Base-by-base conservation (phyloP, 345 rosid species). In the Anacardium occidentale region DNA sequence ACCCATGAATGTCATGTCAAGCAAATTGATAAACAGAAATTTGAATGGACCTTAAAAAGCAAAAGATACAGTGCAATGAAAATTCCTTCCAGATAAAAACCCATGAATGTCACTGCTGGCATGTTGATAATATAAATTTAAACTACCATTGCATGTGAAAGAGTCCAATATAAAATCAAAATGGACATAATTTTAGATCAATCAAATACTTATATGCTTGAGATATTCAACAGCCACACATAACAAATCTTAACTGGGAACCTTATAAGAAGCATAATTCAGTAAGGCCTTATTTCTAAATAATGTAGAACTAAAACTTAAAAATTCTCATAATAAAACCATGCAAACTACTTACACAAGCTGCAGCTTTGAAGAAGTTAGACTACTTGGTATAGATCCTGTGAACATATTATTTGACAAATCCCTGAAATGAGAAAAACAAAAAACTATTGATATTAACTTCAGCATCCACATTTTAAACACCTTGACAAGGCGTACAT, bases 331-430 rank as follows among this genome's bases (percentile, higher is more conserved):
- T 42, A 37, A 51, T 20, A 60, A 66, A 18, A 15, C n/a, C n/a
- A 61, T 47, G 66, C 52, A 68, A 12, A 68, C 54, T 24, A 77
- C 96, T 82, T 85, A 93, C 98, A 85, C 88, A 69, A 84, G 89
- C 83, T 85, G 92, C 82, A 95, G 81, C 71, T 80, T 83, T 72
- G 98, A 84, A 25, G 84, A 76, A 54, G 87, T 74, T 66, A 95
- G 82, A 81, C 94, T 91, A 75, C 87, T 91, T 22, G 98, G 97
- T 85, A 95, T 91, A 62, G 87, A 78, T 50, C 99, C 99, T 0
- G 91, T 69, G 74, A 92, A 80, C 78, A 86, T 88, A 82, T 95
- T 95, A 70, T 87, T 76, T 51, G 98, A 91, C 74, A 95, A 87
- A 79, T 95, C 99, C 82, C 99, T 92, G 78, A 74, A 71, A 80